Percentiles rank a stretch among this genome's conserved stretches.
Evolutionary conservation across 208 protist genomes (phyloP).

Genomic region (Leishmania amazonensis): DNA sequence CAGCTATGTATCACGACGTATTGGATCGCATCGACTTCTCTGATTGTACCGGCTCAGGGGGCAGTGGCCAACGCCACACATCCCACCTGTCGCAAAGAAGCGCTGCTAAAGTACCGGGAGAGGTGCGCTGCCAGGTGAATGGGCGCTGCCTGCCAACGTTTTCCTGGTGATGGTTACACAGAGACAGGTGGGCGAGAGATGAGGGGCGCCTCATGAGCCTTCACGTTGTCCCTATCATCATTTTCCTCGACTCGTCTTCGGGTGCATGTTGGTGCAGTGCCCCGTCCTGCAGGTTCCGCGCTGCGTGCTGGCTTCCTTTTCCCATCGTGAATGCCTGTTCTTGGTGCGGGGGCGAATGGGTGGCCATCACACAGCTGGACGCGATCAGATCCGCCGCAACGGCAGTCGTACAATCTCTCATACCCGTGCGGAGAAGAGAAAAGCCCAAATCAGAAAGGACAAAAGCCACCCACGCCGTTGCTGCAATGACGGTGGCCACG

Average conservation of each 20-base stretch:
- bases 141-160: conserved; percentile 33
- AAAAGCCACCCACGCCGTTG: background rate
- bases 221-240: background rate
- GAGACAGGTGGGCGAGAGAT: background rate
- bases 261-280: background rate
- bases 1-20: conserved; percentile 50
- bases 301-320: background rate
- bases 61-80: background rate
- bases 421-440: background rate
- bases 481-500: background rate
- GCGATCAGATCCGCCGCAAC: background rate
- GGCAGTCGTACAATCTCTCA: background rate
- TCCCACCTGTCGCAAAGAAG: background rate
- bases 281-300: background rate
- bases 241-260: background rate
- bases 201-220: background rate
- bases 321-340: background rate
- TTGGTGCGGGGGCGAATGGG: background rate
- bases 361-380: background rate
- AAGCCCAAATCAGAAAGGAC: background rate
- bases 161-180: conserved; percentile 31
- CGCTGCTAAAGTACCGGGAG: background rate
- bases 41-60: conserved; percentile 23
- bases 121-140: conserved; percentile 46
- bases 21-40: conserved; percentile 49